Base-by-base conservation (phyloP, 2,329 filamentous ascomycete species). In the Cryphonectria carpinicola region DNA sequence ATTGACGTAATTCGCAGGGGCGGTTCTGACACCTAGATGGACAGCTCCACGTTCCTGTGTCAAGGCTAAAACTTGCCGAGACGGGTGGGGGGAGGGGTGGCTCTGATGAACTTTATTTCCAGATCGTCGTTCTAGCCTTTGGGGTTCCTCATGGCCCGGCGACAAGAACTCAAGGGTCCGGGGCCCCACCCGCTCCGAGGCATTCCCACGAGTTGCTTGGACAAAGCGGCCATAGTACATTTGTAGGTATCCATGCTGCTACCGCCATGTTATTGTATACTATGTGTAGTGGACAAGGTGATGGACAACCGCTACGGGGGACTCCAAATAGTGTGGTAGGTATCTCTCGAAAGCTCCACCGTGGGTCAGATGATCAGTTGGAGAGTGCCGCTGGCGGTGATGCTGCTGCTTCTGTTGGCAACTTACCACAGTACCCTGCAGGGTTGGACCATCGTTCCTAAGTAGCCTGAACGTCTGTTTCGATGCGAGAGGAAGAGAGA, bases 41-140 rank as follows among this genome's bases (percentile, higher is more conserved):
- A 49, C 43, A 54, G 60, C 65, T 52, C 65, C 62, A 70, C 58
- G 67, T 70, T 22, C 14, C 58, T 65, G 58, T 65, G 64, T 71
- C 67, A 60, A 69, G 66, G 49, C 60, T 64, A 71, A 70, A 66
- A 70, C 67, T 63, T 63, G n/a, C 60, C 43, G 39, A 46, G 62
- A 32, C 14, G 32, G 37, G n/a, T n/a, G n/a, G 67, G 43, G 70
- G 63, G 22, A 32, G 32, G 32, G 32, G 32, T 32, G 4, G 63
- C 70, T 67, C 39, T 67, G 67, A 1, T 49, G 22, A 71, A 71
- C 64, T 67, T 63, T 67, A 71, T 65, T 70, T 66, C 49, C 35
- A 64, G 28, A 28, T 56, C 43, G 11, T 65, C 41, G 39, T 65
- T 65, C 41, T 65, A 56, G 46, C 46, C 52, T 56, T n/a, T 7